A percentile compares a stretch with the other conserved stretches of the same genome.
These are phyloP conservation scores for Diospyros kaki DNA, from an alignment of 148 eudicot genomes.

Conservation along the genomic window DNA sequence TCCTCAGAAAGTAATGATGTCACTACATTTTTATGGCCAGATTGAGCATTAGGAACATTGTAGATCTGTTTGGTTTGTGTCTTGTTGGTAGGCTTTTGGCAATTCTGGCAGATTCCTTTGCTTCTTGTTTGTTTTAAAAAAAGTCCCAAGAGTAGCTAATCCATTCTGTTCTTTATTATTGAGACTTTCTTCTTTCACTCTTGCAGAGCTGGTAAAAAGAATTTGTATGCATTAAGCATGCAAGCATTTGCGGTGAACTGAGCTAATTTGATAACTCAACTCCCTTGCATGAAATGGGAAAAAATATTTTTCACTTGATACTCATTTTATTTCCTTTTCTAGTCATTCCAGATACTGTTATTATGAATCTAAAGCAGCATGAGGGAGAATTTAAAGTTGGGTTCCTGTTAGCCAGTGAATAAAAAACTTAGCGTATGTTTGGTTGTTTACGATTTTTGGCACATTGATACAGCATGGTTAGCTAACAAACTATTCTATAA, in stretches of 20 bases:
- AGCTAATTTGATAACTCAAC: too few relatives aligned
- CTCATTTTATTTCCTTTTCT: not conserved
- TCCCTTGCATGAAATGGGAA: too few relatives aligned
- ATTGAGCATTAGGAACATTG: not conserved
- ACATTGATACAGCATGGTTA: not conserved
- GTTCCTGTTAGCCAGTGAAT: not conserved
- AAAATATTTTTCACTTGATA: too few relatives aligned
- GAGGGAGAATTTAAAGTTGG: not conserved
- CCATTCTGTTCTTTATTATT: not conserved
- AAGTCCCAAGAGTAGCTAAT: not conserved
- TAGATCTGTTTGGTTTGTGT: not conserved
- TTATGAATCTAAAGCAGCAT: not conserved
- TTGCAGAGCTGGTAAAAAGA: too few relatives aligned
- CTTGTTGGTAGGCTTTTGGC: not conserved
- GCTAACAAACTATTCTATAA: not conserved
- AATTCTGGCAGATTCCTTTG: not conserved
- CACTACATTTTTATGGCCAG: not conserved
- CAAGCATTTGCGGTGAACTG: too few relatives aligned
- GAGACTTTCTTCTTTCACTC: not conserved
- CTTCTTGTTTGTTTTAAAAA: too few relatives aligned
- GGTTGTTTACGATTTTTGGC: not conserved
- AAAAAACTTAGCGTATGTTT: not conserved
- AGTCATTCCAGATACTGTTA: not conserved
- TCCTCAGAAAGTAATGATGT: not conserved
- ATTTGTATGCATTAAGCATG: too few relatives aligned